Conservation (phyloP, 73 alveolate genomes). For the Diophrys sp. region DNA sequence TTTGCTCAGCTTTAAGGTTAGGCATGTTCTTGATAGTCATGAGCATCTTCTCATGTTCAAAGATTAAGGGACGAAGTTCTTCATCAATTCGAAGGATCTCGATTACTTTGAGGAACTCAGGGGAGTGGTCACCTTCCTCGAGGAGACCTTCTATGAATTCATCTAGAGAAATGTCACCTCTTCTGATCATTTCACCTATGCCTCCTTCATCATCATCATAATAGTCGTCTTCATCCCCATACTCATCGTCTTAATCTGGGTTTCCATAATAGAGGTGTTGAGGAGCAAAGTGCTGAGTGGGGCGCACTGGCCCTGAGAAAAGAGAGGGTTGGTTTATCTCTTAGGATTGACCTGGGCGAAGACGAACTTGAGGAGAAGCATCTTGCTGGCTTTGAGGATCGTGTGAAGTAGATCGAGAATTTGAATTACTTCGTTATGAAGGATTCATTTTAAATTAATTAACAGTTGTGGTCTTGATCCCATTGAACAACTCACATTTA, state of each 20-base stretch:
- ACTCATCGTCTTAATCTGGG: not conserved
- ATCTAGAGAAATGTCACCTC: not conserved
- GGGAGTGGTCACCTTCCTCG: not conserved
- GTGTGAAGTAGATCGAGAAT: not conserved
- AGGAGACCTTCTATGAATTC: not conserved
- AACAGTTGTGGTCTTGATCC: constrained; percentile 81
- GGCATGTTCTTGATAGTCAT: constrained; percentile 13
- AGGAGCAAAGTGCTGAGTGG: not conserved
- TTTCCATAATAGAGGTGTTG: not conserved
- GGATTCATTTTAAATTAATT: not conserved
- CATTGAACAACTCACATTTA: constrained; percentile 67
- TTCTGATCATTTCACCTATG: no score
- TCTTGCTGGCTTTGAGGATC: not conserved
- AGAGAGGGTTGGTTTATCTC: no score
- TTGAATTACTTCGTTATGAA: no score
- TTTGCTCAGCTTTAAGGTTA: constrained; percentile 32
- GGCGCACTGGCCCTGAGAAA: not conserved
- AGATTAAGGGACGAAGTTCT: constrained; percentile 35
- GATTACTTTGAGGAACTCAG: constrained; percentile 28
- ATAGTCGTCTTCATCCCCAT: not conserved
- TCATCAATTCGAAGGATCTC: constrained; percentile 25
- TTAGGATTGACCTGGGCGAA: no score
- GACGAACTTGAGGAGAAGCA: no score
- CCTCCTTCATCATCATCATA: constrained; percentile 45
- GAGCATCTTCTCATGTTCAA: constrained; percentile 39